These are phyloP conservation scores for Metschnikowia chrysomelidarum DNA, from an alignment of 805 yeast species.

Conservation along the genomic window DNA sequence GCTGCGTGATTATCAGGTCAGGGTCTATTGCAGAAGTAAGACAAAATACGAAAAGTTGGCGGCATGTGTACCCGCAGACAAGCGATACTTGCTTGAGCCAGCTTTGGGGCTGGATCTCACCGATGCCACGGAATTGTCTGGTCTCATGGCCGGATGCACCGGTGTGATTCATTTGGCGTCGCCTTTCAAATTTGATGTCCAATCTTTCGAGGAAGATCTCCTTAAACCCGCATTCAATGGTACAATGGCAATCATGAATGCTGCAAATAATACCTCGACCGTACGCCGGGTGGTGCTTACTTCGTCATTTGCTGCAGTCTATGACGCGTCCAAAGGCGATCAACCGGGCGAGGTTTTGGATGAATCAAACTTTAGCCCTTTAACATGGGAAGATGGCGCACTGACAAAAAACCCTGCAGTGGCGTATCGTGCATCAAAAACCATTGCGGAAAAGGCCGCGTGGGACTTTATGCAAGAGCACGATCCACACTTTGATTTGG, in stretches of 20 bases:
- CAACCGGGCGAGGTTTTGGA: constrained; percentile 15
- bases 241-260: constrained; percentile 47
- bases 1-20: constrained; percentile 7
- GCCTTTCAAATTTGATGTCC: constrained; percentile 47
- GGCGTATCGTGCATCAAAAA: constrained; percentile 10
- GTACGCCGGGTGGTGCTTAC: constrained; percentile 21
- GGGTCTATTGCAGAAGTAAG: constrained; percentile 5
- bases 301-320: constrained; percentile 24
- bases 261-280: constrained; percentile 21
- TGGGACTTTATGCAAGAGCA: constrained; percentile 8
- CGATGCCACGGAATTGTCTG: constrained; percentile 1
- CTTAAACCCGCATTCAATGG: constrained; percentile 55
- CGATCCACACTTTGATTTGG: constrained; percentile 7
- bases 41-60: constrained; percentile 3
- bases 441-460: constrained; percentile 11
- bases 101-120: constrained; percentile 7
- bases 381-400: constrained; percentile 11
- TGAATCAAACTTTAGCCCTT: constrained; percentile 8
- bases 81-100: constrained; percentile 3
- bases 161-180: constrained; percentile 53
- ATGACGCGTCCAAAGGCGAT: constrained; percentile 19
- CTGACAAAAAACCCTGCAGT: constrained; percentile 9
- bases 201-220: constrained; percentile 48
- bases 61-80: constrained; percentile 1
- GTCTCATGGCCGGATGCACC: constrained; percentile 4